Evolutionary conservation across 208 protist species (phyloP).

Genomic region (Leishmania major): DNA sequence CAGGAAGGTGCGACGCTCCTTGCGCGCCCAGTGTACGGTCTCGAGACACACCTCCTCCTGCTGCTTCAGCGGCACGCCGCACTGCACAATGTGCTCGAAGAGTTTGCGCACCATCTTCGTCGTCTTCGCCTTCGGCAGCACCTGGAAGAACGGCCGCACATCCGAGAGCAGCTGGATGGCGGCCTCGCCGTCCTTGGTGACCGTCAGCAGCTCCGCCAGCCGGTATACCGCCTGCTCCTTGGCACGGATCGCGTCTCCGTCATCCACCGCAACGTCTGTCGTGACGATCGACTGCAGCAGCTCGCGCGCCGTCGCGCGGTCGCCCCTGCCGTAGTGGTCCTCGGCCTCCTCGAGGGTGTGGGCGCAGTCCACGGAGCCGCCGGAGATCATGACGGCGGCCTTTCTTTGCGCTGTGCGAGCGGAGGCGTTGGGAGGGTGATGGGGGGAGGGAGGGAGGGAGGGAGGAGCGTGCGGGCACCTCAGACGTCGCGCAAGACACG

Average conservation of each 20-base stretch:
- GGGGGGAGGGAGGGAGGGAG: neutral
- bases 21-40: conserved; percentile 95
- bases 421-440: neutral
- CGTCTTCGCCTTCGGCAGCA: conserved; percentile 91
- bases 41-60: conserved; percentile 94
- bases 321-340: conserved; percentile 54
- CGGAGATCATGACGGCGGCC: conserved; percentile 3
- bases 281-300: conserved; percentile 57
- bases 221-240: conserved; percentile 89
- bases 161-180: conserved; percentile 65
- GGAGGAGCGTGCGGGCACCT: neutral
- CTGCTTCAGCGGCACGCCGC: conserved; percentile 75
- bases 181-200: conserved; percentile 51
- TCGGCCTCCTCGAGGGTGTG: conserved; percentile 56
- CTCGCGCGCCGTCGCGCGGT: conserved; percentile 54
- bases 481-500: neutral
- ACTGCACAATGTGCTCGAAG: conserved; percentile 80
- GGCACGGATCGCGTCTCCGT: conserved; percentile 61
- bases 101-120: conserved; percentile 92
- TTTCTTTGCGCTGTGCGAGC: neutral
- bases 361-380: conserved; percentile 21
- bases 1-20: conserved; percentile 97
- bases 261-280: conserved; percentile 46
- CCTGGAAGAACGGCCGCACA: conserved; percentile 77
- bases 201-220: conserved; percentile 62